These are phyloP conservation scores for Aphanomyces astaci DNA, from an alignment of 352 stramenopile genomes.

Conservation along the genomic window DNA sequence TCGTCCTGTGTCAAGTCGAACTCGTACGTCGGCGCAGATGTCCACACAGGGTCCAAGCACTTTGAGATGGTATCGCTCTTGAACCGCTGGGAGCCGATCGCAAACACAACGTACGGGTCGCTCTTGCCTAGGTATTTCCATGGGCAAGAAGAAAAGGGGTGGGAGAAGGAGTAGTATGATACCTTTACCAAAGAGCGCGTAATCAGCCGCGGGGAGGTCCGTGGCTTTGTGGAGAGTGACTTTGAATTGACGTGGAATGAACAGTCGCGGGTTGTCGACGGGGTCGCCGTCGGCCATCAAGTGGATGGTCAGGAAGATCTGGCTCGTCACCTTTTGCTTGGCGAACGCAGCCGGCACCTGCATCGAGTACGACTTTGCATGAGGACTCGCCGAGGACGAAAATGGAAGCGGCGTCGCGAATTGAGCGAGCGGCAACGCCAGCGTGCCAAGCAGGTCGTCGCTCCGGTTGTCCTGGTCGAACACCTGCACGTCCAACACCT, in stretches of 20 bases:
- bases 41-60: not conserved
- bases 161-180: too few relatives aligned
- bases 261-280: not conserved
- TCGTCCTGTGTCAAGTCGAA: conserved; percentile 15
- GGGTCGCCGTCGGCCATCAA: not conserved
- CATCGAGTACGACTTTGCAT: not conserved
- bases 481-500: conserved; percentile 18
- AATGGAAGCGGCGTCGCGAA: conserved; percentile 1
- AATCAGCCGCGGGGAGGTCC: conserved; percentile 6
- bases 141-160: too few relatives aligned
- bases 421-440: conserved; percentile 13
- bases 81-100: conserved; percentile 1
- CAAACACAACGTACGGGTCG: conserved; percentile 17
- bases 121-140: conserved; percentile 11
- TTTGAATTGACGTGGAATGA: conserved; percentile 7
- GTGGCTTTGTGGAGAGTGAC: conserved; percentile 5
- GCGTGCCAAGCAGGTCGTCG: conserved; percentile 4
- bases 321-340: conserved; percentile 7
- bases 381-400: too few relatives aligned
- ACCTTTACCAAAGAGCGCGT: not conserved
- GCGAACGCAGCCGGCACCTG: conserved; percentile 7
- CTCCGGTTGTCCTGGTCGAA: not conserved
- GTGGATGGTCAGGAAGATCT: conserved; percentile 9
- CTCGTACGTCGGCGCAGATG: not conserved
- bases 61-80: conserved; percentile 8